These are phyloP conservation scores for Sherardia arvensis DNA, from an alignment of 257 asterid genomes.

Conservation along the genomic window DNA sequence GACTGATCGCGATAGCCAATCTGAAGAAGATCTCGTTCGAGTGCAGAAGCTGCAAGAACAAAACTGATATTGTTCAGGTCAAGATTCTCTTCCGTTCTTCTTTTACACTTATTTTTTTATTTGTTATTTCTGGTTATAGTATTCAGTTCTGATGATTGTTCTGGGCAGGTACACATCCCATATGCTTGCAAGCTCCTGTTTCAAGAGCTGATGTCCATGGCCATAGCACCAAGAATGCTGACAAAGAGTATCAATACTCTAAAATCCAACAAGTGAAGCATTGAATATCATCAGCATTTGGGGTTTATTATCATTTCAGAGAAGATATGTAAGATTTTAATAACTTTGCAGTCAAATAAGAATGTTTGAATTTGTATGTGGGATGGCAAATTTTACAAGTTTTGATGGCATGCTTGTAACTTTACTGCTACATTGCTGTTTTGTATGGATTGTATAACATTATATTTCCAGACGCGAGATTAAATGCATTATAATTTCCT, in stretches of 20 bases:
- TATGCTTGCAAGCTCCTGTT: slow-evolving; percentile 90
- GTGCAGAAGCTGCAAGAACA: slow-evolving; percentile 94
- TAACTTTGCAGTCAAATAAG: too few species aligned
- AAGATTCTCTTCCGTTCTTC: not conserved
- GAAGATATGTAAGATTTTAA: too few species aligned
- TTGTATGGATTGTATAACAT: too few species aligned
- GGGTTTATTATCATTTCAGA: too few species aligned
- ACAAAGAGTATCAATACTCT: slow-evolving; percentile 63
- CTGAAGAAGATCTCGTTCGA: slow-evolving; percentile 84
- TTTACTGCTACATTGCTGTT: too few species aligned
- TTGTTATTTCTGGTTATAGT: not conserved
- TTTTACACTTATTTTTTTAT: too few species aligned
- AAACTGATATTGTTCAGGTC: slow-evolving; percentile 93
- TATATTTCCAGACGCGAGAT: too few species aligned
- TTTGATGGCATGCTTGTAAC: too few species aligned
- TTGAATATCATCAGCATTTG: too few species aligned
- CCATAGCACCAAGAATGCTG: slow-evolving; percentile 93
- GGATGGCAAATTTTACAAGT: too few species aligned
- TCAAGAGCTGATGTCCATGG: slow-evolving; percentile 98
- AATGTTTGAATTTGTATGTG: too few species aligned
- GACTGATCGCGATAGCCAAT: slow-evolving; percentile 85
- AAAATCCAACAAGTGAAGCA: slow-evolving; percentile 49
- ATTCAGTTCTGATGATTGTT: not conserved
- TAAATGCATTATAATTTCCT: too few species aligned
- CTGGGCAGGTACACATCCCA: slow-evolving; percentile 76